Conservation (phyloP, 2,329 filamentous ascomycete species). For the Aspergillus sp. region DNA sequence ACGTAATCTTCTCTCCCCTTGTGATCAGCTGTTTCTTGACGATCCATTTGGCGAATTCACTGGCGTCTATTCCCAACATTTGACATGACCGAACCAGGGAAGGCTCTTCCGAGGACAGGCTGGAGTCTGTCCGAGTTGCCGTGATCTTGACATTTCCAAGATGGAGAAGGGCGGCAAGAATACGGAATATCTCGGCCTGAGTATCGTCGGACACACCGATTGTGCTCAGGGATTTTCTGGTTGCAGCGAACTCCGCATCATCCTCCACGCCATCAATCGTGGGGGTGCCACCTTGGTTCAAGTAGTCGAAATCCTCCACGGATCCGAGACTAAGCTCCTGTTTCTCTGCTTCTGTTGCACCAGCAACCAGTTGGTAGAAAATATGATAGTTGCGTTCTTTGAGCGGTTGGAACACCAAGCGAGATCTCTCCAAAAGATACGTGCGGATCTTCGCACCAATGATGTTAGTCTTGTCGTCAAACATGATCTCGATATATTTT, state of each 20-base stretch:
- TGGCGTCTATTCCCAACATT: constrained; percentile 81
- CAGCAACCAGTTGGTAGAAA: constrained; percentile 95
- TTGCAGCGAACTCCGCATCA: constrained; percentile 87
- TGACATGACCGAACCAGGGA: constrained; percentile 76
- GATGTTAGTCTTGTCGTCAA: constrained; percentile 90
- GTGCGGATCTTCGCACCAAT: constrained; percentile 97
- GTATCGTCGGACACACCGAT: constrained; percentile 76
- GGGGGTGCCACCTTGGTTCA: constrained; percentile 91
- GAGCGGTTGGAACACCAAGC: constrained; percentile 92
- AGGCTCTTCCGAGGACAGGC: constrained; percentile 75
- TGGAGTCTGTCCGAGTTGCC: constrained; percentile 82
- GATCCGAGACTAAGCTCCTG: constrained; percentile 75
- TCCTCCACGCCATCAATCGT: constrained; percentile 94
- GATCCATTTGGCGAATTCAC: constrained; percentile 94
- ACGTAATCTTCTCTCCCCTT: constrained; percentile 94
- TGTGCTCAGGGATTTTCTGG: constrained; percentile 78
- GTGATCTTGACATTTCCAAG: constrained; percentile 96
- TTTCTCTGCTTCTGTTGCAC: constrained; percentile 79
- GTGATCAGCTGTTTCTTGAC: constrained; percentile 98
- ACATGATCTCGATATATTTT: constrained; percentile 99
- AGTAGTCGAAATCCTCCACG: constrained; percentile 88
- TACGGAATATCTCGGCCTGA: constrained; percentile 81
- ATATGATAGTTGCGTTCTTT: constrained; percentile 99
- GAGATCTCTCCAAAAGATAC: constrained; percentile 90
- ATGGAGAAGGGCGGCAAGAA: constrained; percentile 87